Base-by-base conservation (phyloP, 2,329 filamentous ascomycete species). In the Teratosphaeria pseudoeucalypti region DNA sequence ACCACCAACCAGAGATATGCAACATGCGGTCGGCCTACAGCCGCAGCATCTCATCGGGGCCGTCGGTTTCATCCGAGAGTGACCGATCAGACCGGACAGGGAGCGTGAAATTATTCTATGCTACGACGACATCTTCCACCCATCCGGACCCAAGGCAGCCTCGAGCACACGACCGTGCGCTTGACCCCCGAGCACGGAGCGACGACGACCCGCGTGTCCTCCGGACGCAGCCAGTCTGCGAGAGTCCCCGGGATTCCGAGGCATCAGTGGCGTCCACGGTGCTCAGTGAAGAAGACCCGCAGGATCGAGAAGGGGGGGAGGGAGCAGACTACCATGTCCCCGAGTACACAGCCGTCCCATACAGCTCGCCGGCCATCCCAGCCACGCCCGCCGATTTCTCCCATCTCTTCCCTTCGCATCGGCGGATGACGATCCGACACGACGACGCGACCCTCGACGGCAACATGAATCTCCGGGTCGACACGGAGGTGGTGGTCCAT, bases 401-500 rank as follows among this genome's bases (percentile, higher is more conserved):
- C 29, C 82, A 86, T 58, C 82, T 95, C 57, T 99, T 96, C 73
- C 92, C 94, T 11, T 95, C 92, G 9, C 82, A 86, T 65, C 85
- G 90, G 71, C 84, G 89, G 59, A 77, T 97, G 57, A 84, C 84
- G 39, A 90, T 99, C 69, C 85, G 88, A 32, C 92, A 97, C 71
- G 94, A 97, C 71, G 90, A 96, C 74, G 85, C 89, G 55, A 94
- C 91, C 0, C 76, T 86, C 3, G 92, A 99, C 72, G 92, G 92
- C 39, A 96, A 96, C 78, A 95, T 96, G 90, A 97, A 97, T 72
- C 81, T 99, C 60, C 86, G 92, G 34, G 81, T 97, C 60, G 92
- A 96, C 71, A 92, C 90, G 6, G 79, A 88, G 63, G 82, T 89
- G 54, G 75, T 77, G 29, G 76, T 78, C 29, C 80, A 81, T 29